Base-by-base conservation (phyloP, 2,329 filamentous ascomycete genomes). In the Phaeomoniella chlamydospora region DNA sequence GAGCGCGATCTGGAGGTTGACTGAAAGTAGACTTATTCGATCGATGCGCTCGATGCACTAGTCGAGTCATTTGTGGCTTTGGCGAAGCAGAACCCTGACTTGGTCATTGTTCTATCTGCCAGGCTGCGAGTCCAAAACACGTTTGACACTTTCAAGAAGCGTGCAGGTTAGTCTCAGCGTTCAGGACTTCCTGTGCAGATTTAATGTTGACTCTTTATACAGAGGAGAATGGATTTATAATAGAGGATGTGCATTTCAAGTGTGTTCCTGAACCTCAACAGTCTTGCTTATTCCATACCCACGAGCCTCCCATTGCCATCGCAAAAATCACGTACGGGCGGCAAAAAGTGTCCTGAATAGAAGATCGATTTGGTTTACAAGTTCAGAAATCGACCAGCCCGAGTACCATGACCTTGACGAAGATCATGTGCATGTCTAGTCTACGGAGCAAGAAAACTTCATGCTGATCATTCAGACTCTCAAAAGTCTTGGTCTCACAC, bases 111-210 rank as follows among this genome's bases (percentile, higher is more conserved):
- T 38, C 70, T 79, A 41, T 65, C 73, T 3, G 68, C 71, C 11
- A 73, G 74, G 1, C 62, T 79, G 37, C 67, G 76, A 37, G 79
- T 78, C 40, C 59, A 67, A 37, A 58, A 74, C 36, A 80, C 74
- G 1, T 77, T 77, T 51, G 61, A 68, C 44, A 57, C 62, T 16
- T 78, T 80, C 47, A 49, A 65, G 44, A 55, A 65, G 38, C 67
- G 65, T 38, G 78, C 74, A 53, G 55, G 74, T 78, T 56, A 50
- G 72, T 33, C 11, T 31, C 36, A 10, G n/a, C n/a, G n/a, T n/a
- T n/a, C 16, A 5, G 4, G 11, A 17, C 19, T 19, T 32, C 19
- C 15, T 15, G 18, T 15, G 2, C 11, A 4, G 18, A 13, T 29
- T 29, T 5, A 29, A 13, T 15, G 33, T 29, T 30, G 15, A 37